Evolutionary conservation across 306 rosid genomes (phyloP).

Genomic region (Cucurbita maxima): DNA sequence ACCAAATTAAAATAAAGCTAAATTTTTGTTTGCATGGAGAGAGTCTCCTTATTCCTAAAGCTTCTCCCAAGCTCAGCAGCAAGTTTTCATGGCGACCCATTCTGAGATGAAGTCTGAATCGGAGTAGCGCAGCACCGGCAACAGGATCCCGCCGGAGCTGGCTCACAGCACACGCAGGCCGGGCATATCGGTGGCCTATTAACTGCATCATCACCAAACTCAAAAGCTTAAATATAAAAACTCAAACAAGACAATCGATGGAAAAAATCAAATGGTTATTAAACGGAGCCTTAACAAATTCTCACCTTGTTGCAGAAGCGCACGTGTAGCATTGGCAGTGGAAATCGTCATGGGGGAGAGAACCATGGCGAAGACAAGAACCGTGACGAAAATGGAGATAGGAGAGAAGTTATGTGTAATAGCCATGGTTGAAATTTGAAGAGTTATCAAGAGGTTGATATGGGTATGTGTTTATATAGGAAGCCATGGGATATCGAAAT

Average conservation of each 20-base stretch:
- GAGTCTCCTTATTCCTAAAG: not conserved
- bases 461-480: not conserved
- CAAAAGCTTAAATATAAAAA: not conserved
- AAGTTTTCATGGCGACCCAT: not conserved
- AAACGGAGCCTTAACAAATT: too few species aligned
- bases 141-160: conserved; percentile 28
- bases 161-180: conserved; percentile 28
- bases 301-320: not conserved
- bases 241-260: too few species aligned
- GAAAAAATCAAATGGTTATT: not conserved
- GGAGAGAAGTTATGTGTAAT: not conserved
- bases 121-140: conserved; percentile 36
- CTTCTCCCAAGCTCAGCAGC: not conserved
- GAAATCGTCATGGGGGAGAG: conserved; percentile 10
- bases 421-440: not conserved
- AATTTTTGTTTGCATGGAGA: not conserved
- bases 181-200: conserved; percentile 21
- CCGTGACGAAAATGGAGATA: conserved; percentile 13
- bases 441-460: not conserved
- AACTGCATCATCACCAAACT: conserved; percentile 5
- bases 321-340: conserved; percentile 13
- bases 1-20: too few species aligned
- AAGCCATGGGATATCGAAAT: not conserved
- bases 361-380: conserved; percentile 20
- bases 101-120: not conserved